A percentile compares a stretch with the other conserved stretches of the same genome.
These are phyloP conservation scores for Colletotrichum spaethianum DNA, from an alignment of 2,329 filamentous ascomycete species.

Conservation along the genomic window DNA sequence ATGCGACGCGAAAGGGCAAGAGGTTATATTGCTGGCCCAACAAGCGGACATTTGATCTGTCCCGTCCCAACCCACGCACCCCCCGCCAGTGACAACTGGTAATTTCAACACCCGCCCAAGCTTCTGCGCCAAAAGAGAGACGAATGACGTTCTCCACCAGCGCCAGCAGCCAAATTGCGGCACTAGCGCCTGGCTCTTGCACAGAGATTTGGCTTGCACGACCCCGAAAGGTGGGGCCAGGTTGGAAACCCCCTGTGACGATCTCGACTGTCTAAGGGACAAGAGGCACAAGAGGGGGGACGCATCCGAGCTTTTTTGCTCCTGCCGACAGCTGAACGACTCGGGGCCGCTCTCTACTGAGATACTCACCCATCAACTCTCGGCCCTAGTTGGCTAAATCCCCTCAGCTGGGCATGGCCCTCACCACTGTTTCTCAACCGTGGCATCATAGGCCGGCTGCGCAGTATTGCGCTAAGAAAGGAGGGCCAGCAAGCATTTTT, in stretches of 20 bases:
- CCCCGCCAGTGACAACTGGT: constrained; percentile 37
- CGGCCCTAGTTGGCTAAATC: background rate
- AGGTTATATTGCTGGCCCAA: constrained; percentile 29
- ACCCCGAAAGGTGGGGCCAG: constrained; percentile 26
- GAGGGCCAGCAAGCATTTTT: constrained; percentile 16
- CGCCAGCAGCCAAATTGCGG: constrained; percentile 21
- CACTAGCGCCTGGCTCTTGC: constrained; percentile 30
- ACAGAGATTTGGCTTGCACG: constrained; percentile 16
- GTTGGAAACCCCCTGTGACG: constrained; percentile 35
- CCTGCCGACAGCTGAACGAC: background rate
- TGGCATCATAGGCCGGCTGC: constrained; percentile 19
- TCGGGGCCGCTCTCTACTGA: background rate
- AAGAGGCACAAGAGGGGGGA: background rate
- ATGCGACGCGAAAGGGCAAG: background rate
- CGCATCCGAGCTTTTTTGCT: constrained; percentile 24
- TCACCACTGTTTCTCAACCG: constrained; percentile 9
- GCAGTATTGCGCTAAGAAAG: constrained; percentile 13
- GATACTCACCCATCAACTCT: background rate
- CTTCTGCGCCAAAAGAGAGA: constrained; percentile 29
- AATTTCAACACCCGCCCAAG: constrained; percentile 36
- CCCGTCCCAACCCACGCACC: constrained; percentile 3
- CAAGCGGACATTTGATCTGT: constrained; percentile 6
- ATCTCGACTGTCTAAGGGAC: constrained; percentile 27
- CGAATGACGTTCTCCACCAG: constrained; percentile 41
- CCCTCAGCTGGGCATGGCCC: background rate